Percentiles rank a stretch among this genome's conserved stretches.
phyloP scores from a whole-genome alignment of 176 grass and related monocot species.

The Paspalum notatum region DNA sequence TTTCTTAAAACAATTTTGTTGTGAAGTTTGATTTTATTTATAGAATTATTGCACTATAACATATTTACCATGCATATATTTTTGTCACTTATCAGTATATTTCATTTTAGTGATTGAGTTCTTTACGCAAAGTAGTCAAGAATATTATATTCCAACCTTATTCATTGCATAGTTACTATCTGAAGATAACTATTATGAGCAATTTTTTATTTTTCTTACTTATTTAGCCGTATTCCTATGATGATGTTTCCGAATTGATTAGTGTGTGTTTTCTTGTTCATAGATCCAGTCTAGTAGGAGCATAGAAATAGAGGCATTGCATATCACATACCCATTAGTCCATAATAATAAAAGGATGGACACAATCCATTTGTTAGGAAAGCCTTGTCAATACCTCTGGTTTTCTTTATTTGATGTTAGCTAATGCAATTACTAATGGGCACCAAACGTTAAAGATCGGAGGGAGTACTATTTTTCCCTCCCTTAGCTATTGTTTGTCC shows the following conservation, averaged over 20 bases:
- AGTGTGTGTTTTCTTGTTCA: too few species aligned
- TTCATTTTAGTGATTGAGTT: not conserved
- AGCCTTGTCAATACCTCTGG: too few species aligned
- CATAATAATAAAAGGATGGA: too few species aligned
- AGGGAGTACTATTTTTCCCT: too few species aligned
- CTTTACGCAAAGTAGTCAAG: not conserved
- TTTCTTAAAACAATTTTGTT: not conserved
- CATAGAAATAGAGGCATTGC: too few species aligned
- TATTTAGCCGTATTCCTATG: not conserved
- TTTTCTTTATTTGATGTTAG: too few species aligned
- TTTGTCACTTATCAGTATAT: not conserved
- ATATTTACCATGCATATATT: not conserved
- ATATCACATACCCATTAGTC: too few species aligned
- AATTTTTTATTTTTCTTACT: not conserved
- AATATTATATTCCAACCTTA: not conserved
- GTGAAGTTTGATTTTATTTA: not conserved
- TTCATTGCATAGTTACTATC: not conserved
- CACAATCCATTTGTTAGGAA: too few species aligned
- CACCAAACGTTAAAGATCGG: too few species aligned
- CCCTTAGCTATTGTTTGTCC: too few species aligned
- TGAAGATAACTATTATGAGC: not conserved
- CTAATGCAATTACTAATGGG: too few species aligned
- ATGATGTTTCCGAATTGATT: not conserved
- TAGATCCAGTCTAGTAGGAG: too few species aligned
- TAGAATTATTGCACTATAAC: not conserved